phyloP scores from a whole-genome alignment of 2,329 filamentous ascomycete species.

The Pseudogymnoascus verrucosus region DNA sequence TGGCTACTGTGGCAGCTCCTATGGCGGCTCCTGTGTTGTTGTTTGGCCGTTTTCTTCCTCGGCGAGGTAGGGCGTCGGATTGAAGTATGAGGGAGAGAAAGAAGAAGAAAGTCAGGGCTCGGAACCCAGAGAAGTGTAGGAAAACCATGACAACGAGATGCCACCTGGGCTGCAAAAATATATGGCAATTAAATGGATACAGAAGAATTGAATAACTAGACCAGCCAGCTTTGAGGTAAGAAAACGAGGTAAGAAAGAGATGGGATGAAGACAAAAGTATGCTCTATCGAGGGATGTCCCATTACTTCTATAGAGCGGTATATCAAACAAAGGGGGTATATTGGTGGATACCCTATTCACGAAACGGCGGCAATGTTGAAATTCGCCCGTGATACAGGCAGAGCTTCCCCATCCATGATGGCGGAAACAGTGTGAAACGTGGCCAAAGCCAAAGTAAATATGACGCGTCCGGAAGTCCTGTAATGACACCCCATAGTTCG shows the following conservation, averaged over 20 bases:
- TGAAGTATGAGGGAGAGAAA: background rate
- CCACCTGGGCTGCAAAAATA: background rate
- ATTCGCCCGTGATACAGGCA: background rate
- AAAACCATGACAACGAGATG: background rate
- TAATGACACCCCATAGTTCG: too few relatives aligned
- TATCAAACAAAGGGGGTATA: background rate
- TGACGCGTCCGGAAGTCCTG: background rate
- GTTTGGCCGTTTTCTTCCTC: background rate
- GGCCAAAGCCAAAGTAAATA: background rate
- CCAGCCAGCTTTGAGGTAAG: background rate
- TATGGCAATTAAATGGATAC: background rate
- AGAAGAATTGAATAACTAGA: background rate
- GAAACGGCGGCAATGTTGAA: background rate
- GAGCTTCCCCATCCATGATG: background rate
- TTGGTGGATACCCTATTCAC: background rate
- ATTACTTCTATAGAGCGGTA: background rate
- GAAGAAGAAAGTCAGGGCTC: background rate
- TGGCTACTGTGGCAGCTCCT: background rate
- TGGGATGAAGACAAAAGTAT: background rate
- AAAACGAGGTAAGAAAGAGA: background rate
- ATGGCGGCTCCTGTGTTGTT: background rate
- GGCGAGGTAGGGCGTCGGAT: conserved; percentile 2
- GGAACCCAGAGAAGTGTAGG: background rate
- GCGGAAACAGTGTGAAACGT: background rate
- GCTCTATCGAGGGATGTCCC: background rate